phyloP scores from a whole-genome alignment of 306 rosid species.

The Acmispon strigosus region DNA sequence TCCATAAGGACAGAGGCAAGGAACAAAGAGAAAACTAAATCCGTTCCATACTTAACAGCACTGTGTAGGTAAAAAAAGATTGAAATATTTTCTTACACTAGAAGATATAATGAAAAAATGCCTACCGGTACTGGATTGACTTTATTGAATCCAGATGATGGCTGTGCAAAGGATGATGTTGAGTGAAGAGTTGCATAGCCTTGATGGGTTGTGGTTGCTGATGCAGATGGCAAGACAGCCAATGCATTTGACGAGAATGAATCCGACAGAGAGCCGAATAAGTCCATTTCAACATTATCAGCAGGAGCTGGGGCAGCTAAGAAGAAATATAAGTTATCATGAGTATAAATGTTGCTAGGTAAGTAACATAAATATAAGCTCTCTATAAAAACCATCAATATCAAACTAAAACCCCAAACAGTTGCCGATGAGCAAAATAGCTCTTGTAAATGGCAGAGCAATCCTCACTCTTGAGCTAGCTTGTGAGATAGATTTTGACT shows the following conservation, averaged over 20 bases:
- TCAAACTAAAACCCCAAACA: constrained; percentile 3
- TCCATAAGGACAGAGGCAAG: neutral
- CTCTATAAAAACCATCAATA: neutral
- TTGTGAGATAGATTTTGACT: too few species aligned
- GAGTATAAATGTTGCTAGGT: constrained; percentile 12
- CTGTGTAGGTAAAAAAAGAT: neutral
- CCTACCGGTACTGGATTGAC: constrained; percentile 41
- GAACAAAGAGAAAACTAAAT: neutral
- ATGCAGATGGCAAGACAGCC: constrained; percentile 56
- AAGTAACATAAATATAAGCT: neutral
- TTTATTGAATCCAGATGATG: constrained; percentile 29
- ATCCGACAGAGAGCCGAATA: constrained; percentile 59
- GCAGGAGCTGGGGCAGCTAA: constrained; percentile 49
- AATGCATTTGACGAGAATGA: constrained; percentile 49
- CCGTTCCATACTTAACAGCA: neutral
- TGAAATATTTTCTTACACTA: neutral
- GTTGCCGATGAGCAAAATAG: too few species aligned
- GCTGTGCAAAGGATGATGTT: constrained; percentile 27
- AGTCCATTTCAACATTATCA: constrained; percentile 50
- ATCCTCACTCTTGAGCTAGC: too few species aligned
- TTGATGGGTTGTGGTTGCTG: constrained; percentile 33
- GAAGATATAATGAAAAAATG: neutral
- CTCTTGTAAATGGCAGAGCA: too few species aligned
- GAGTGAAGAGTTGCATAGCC: constrained; percentile 30
- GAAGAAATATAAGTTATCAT: constrained; percentile 12